Conservation (phyloP, 2,329 filamentous ascomycete species). For the Curvularia lunata region DNA sequence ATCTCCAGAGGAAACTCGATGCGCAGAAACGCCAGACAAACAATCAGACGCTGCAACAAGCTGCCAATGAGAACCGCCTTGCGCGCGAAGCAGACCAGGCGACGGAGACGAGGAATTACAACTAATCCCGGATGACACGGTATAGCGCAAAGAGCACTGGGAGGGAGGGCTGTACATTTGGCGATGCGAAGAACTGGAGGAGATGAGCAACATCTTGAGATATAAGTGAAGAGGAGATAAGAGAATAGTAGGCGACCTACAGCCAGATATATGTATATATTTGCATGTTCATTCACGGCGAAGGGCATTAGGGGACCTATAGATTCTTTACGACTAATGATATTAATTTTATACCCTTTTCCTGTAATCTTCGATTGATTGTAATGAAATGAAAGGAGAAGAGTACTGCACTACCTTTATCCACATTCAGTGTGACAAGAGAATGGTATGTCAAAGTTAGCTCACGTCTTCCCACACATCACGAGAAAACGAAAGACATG, state of each 20-base stretch:
- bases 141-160: not conserved
- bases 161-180: not conserved
- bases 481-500: not conserved
- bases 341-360: not conserved
- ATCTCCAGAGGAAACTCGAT: slow-evolving; percentile 67
- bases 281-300: not conserved
- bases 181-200: not conserved
- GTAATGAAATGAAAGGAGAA: not conserved
- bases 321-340: not conserved
- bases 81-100: slow-evolving; percentile 72
- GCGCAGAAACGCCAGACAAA: slow-evolving; percentile 78
- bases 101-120: slow-evolving; percentile 63
- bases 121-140: slow-evolving; percentile 46
- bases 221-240: not conserved
- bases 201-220: not conserved
- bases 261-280: not conserved
- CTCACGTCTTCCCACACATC: not conserved
- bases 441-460: too few relatives aligned
- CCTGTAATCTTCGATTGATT: not conserved
- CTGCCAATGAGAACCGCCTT: slow-evolving; percentile 69
- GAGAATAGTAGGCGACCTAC: not conserved
- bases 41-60: slow-evolving; percentile 69
- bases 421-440: too few relatives aligned
- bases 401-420: not conserved
- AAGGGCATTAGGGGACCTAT: not conserved